Base-by-base conservation (phyloP, 2,329 filamentous ascomycete genomes). In the Colletotrichum orchidophilum region DNA sequence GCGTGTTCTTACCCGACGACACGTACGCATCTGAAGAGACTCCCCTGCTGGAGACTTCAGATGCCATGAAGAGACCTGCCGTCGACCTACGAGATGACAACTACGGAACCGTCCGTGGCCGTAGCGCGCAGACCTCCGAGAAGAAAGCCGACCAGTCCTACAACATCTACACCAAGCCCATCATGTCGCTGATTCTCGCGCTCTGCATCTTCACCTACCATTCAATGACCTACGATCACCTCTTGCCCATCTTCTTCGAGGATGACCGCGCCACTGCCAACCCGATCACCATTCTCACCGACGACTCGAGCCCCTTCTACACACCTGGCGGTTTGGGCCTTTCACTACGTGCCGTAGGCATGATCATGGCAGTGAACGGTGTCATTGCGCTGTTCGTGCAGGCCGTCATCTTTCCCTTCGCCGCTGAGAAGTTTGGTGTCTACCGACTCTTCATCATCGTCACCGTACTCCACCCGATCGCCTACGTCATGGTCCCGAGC, bases 151-250 rank as follows among this genome's bases (percentile, higher is more conserved):
- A 74, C 5, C 79, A 78, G 69, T 75, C 78, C 27, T 74, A 74
- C 67, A 84, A 78, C 75, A 85, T 88, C 71, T 89, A 87, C 80
- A 85, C 83, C 80, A 85, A 86, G 80, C 88, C 88, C 50, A 91
- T 97, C 71, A 84, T 93, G 74, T 91, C 93, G 80, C 88, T 97
- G 63, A 90, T 96, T 49, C 77, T 94, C n/a, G 92, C 95, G 1
- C 84, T 98, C 58, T 94, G 93, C 54, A 94, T 98, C 73, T 97
- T 97, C 83, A 96, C 94, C 5, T 97, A 97, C 79, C 95, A 98
- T 82, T 94, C 93, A 46, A 98, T 98, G 95, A 95, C 93, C 0
- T 98, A 94, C 81, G 96, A 98, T 78, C 94, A 97, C 79, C 87
- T 98, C 1, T 86, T 97, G 64, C 95, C 95, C 8, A 97, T 98